Evolutionary conservation across 2,329 filamentous ascomycete genomes (phyloP), one percentile per base, ranked within the genome.

Genomic region (Elsinoe fawcettii): DNA sequence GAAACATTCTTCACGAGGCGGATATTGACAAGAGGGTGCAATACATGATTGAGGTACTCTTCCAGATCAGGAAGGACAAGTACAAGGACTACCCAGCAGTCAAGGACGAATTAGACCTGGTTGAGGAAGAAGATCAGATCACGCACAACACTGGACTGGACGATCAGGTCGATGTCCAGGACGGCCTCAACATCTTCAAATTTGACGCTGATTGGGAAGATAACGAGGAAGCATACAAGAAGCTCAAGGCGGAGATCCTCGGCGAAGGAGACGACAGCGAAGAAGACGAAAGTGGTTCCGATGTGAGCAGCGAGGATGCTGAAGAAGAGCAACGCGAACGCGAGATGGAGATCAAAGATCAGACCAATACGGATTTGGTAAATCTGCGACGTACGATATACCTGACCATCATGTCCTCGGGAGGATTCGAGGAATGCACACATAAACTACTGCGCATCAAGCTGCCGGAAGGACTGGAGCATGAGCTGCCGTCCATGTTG

Each of bases 21-120:
- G 91, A 93, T 67, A 96, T 99, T 70, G 92, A 97, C 69, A 96
- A 96, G 78, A 82, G 93, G 62, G 91, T 92, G n/a, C 93, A 99
- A 74, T 99, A 97, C 73, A 96, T 96, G 88, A 92, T 99, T 58
- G 93, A 99, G 71, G 93, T 97, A 5, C 75, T 99, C 43, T 99
- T 99, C 70, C 91, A 99, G 74, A 87, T 96, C 57, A 83, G 93
- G 62, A 96, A 96, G 73, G 92, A 97, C 73, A 87, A 87, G 66
- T 99, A 95, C 78, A 96, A 96, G 75, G 90, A 97, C 66, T 90
- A 97, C 66, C 90, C 86, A 16, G 86, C 90, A 0, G 77, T 97
- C 65, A 91, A 85, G 70, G 91, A 96, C 68, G 93, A 99, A 70
- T 76, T 99, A 58, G 93, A 99, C 72, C 73, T 99, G 46, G 89